Conservation (phyloP, 2,329 filamentous ascomycete species). For the Exophiala phaeomuriformis region DNA sequence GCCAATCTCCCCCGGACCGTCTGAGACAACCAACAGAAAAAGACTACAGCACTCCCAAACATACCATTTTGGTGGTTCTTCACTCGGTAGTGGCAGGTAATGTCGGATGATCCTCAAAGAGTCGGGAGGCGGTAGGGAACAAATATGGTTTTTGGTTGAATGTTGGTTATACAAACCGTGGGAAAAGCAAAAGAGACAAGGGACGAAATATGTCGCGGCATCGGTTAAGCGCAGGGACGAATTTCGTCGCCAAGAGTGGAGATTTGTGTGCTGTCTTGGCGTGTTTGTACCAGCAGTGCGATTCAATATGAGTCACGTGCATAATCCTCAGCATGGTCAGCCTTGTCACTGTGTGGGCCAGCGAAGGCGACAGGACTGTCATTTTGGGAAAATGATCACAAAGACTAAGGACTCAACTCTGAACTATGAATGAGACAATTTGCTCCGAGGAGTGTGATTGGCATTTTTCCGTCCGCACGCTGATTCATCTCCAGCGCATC, state of each 20-base stretch:
- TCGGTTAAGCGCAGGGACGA: neutral
- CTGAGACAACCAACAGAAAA: no score
- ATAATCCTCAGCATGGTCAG: no score
- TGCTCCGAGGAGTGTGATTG: no score
- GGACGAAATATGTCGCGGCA: neutral
- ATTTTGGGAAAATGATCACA: no score
- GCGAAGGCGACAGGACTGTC: no score
- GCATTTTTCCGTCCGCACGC: no score
- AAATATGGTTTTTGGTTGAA: conserved; percentile 8
- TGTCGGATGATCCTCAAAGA: conserved; percentile 52
- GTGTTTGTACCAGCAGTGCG: neutral
- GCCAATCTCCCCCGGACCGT: no score
- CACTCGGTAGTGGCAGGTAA: conserved; percentile 27
- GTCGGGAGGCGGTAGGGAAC: conserved; percentile 27
- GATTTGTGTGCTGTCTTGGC: conserved; percentile 1
- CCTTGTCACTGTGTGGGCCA: no score
- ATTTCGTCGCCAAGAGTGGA: neutral
- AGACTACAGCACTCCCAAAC: conserved; percentile 5
- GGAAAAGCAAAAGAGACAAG: neutral
- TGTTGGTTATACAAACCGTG: conserved; percentile 10
- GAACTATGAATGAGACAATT: no score
- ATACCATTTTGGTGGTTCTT: conserved; percentile 42
- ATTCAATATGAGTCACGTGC: no score
- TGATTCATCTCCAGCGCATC: no score
- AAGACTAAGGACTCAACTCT: no score